Conservation (phyloP, 257 asterid species). For the Przewalskia tangutica region DNA sequence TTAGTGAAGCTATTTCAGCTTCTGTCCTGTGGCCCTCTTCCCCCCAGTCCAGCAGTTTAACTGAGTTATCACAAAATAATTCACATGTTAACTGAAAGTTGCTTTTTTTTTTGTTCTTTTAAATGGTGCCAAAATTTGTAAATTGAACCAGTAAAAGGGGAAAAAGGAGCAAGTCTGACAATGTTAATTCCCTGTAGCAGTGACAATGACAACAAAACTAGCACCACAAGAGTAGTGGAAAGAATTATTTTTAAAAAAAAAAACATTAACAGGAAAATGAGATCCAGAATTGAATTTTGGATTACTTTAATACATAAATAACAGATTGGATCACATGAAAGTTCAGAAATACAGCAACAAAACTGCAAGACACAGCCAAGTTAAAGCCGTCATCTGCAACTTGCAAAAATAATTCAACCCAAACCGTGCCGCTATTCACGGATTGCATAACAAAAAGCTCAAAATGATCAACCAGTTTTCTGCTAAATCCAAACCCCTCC, state of each 20-base stretch:
- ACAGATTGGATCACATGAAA: conserved; percentile 59
- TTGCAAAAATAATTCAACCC: conserved; percentile 18
- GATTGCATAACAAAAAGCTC: conserved; percentile 45
- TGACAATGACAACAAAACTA: not conserved
- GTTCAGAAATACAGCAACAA: conserved; percentile 27
- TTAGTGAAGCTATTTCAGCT: conserved; percentile 56
- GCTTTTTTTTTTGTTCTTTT: not conserved
- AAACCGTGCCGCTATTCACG: conserved; percentile 73
- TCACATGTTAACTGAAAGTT: conserved; percentile 9
- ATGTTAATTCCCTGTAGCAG: not conserved
- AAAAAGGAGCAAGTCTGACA: not conserved
- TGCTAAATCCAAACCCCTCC: conserved; percentile 7
- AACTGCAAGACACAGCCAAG: conserved; percentile 20
- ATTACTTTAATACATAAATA: conserved; percentile 19
- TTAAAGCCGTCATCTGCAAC: conserved; percentile 43
- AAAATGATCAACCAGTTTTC: not conserved
- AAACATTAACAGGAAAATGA: conserved; percentile 11
- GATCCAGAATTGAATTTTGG: conserved; percentile 23
- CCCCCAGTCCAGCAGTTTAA: conserved; percentile 86
- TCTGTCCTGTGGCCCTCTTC: conserved; percentile 84
- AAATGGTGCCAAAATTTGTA: not conserved
- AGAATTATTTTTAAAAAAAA: not conserved
- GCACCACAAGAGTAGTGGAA: not conserved
- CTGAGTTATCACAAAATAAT: conserved; percentile 30
- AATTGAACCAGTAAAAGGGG: not conserved